These are phyloP conservation scores for Claviceps sorghi DNA, from an alignment of 2,329 filamentous ascomycete genomes.

Conservation along the genomic window DNA sequence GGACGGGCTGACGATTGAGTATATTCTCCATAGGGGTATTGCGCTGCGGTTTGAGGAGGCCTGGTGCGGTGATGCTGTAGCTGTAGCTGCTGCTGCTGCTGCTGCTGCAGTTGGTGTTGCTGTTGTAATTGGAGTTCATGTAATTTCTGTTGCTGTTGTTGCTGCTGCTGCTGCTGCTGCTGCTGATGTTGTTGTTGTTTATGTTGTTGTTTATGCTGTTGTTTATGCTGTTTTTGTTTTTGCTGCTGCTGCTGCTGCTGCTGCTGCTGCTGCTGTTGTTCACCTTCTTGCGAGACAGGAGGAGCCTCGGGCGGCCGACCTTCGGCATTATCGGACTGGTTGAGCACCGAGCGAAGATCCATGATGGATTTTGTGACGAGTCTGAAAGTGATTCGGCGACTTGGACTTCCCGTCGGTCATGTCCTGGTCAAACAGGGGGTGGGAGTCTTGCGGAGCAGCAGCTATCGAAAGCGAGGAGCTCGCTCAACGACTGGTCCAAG, in stretches of 20 bases:
- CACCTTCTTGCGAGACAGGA: slow-evolving; percentile 12
- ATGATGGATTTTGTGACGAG: slow-evolving; percentile 16
- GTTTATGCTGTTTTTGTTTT: not conserved
- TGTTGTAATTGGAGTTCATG: not conserved
- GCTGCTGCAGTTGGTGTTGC: not conserved
- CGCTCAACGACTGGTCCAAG: not conserved
- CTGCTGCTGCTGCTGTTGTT: not conserved
- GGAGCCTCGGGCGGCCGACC: slow-evolving; percentile 20
- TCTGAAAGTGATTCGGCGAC: not conserved
- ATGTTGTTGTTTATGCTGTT: not conserved
- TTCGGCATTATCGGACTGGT: slow-evolving; percentile 33
- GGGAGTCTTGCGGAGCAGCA: not conserved
- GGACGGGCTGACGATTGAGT: slow-evolving; percentile 24
- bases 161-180: not conserved
- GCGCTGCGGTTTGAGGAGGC: slow-evolving; percentile 24
- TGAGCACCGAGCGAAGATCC: slow-evolving; percentile 42
- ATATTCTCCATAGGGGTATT: slow-evolving; percentile 38
- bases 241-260: not conserved
- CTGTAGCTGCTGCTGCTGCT: not conserved
- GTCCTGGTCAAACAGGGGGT: not conserved
- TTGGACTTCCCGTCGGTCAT: not conserved
- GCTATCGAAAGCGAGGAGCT: not conserved
- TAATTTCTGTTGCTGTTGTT: not conserved
- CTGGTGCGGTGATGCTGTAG: slow-evolving; percentile 18
- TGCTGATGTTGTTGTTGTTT: not conserved